A percentile compares a stretch with the other conserved stretches of the same genome.
Evolutionary conservation across 495 filamentous ascomycete genomes (phyloP).

Genomic region (Podospora fimiseda): DNA sequence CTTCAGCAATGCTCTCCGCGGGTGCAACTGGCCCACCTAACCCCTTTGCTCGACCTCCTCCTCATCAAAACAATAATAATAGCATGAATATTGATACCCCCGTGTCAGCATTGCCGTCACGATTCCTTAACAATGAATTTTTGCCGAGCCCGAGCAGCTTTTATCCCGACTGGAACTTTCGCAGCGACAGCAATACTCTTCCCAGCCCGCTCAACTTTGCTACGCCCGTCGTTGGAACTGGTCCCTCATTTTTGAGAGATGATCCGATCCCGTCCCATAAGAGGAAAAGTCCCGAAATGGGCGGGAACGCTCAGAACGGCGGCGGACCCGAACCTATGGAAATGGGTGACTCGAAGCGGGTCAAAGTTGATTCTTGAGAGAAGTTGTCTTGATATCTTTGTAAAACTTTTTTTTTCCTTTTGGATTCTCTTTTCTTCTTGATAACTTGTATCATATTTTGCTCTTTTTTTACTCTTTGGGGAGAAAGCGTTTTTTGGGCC

Average conservation of each 20-base stretch:
- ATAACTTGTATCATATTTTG: constrained; percentile 1
- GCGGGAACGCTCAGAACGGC: constrained; percentile 24
- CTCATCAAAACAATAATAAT: constrained; percentile 54
- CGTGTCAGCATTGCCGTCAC: constrained; percentile 90
- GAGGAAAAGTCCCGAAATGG: constrained; percentile 44
- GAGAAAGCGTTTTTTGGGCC: too few relatives aligned
- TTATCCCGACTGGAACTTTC: constrained; percentile 81
- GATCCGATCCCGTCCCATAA: constrained; percentile 33
- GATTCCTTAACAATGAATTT: constrained; percentile 78
- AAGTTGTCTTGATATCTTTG: background rate
- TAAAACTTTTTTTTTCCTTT: constrained; percentile 6
- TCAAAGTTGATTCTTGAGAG: constrained; percentile 36
- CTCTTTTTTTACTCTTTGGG: too few relatives aligned
- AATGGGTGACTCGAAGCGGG: constrained; percentile 37
- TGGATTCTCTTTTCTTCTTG: background rate
- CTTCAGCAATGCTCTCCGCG: constrained; percentile 77
- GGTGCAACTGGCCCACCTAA: constrained; percentile 91
- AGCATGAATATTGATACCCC: constrained; percentile 82
- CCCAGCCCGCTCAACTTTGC: constrained; percentile 88
- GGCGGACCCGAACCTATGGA: constrained; percentile 31
- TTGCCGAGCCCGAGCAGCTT: constrained; percentile 85
- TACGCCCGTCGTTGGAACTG: constrained; percentile 70
- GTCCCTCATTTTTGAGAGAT: constrained; percentile 61
- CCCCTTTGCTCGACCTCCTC: constrained; percentile 81
- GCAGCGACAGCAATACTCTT: constrained; percentile 69